These are phyloP conservation scores for Pseudocercospora crystallina DNA, from an alignment of 2,329 filamentous ascomycete species.

Conservation along the genomic window DNA sequence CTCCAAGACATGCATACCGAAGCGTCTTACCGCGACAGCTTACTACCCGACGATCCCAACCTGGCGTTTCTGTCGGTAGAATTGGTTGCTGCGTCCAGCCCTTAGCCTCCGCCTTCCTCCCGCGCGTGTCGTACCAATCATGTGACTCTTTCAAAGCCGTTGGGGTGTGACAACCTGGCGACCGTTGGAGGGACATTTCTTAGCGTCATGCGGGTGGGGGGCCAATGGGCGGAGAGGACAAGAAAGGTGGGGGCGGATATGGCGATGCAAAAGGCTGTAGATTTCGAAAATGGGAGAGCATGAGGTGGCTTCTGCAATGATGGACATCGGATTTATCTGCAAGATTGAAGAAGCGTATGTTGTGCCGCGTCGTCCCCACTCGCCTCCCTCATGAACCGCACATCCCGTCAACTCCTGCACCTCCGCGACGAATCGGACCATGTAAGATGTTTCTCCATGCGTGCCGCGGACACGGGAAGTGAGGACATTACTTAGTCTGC, in stretches of 20 bases:
- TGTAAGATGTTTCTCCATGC: too few relatives aligned
- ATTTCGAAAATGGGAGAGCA: background rate
- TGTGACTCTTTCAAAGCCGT: background rate
- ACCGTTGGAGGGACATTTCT: conserved; percentile 2
- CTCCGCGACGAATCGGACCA: too few relatives aligned
- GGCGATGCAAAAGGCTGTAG: background rate
- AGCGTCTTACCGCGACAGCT: background rate
- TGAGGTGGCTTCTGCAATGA: background rate
- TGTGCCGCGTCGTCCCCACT: background rate
- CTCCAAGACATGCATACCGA: background rate
- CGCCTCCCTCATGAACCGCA: background rate
- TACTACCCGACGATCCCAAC: background rate
- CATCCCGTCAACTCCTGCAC: too few relatives aligned
- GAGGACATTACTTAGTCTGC: too few relatives aligned
- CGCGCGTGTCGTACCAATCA: background rate
- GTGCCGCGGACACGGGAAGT: too few relatives aligned
- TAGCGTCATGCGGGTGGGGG: conserved; percentile 1
- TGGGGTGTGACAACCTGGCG: background rate
- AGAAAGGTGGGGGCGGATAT: background rate
- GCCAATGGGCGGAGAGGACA: background rate
- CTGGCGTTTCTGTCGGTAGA: conserved; percentile 1
- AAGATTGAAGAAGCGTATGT: background rate
- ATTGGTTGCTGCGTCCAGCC: background rate
- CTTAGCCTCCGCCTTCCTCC: background rate
- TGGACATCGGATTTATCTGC: background rate